Evolutionary conservation across 345 rosid genomes (phyloP).

Genomic region (Mallotus nudiflorus): DNA sequence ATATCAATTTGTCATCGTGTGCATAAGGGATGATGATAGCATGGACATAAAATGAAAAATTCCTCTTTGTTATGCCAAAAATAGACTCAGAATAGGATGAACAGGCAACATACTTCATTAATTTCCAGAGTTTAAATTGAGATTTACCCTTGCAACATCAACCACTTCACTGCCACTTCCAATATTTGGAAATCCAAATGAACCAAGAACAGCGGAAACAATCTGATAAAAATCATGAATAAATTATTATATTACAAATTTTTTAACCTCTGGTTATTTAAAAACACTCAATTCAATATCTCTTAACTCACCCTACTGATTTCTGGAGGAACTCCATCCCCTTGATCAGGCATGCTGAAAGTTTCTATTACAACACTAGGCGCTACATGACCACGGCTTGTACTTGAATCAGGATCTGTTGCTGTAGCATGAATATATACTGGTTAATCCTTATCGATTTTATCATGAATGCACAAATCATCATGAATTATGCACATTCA

Average conservation of each 20-base stretch:
- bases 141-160: slow-evolving; percentile 43
- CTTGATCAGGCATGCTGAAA: slow-evolving; percentile 64
- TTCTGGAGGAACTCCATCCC: slow-evolving; percentile 72
- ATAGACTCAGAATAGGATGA: not conserved
- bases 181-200: slow-evolving; percentile 56
- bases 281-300: slow-evolving; percentile 12
- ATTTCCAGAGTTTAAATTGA: slow-evolving; percentile 14
- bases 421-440: slow-evolving; percentile 28
- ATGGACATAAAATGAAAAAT: not conserved
- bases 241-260: not conserved
- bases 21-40: not conserved
- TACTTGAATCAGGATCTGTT: slow-evolving; percentile 39
- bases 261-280: not conserved
- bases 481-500: not conserved
- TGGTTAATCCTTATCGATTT: not conserved
- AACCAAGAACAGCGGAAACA: slow-evolving; percentile 74
- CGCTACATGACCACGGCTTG: slow-evolving; percentile 41
- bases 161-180: slow-evolving; percentile 48
- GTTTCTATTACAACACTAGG: slow-evolving; percentile 69
- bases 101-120: not conserved
- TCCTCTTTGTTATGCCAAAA: not conserved
- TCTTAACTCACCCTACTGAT: slow-evolving; percentile 55
- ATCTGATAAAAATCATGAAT: slow-evolving; percentile 41
- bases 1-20: not conserved
- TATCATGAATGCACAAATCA: not conserved